Conservation (phyloP, 768 basidiomycete species). For the Suillus decipiens region DNA sequence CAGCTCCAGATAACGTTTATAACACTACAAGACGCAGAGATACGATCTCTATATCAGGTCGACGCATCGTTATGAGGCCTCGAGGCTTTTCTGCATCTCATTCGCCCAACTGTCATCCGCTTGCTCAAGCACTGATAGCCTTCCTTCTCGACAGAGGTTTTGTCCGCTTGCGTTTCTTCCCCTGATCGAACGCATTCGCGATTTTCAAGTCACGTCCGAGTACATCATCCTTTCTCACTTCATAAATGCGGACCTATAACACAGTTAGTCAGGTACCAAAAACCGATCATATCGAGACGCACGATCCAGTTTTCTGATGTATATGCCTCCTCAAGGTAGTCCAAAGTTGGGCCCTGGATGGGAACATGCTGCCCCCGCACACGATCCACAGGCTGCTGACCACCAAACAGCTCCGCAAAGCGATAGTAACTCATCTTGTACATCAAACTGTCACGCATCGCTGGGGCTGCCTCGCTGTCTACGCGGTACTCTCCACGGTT, state of each 20-base stretch:
- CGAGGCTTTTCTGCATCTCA: background rate
- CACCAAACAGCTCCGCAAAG: constrained; percentile 89
- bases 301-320: constrained; percentile 99
- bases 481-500: constrained; percentile 93
- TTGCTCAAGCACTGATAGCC: constrained; percentile 32
- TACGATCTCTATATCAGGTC: background rate
- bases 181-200: constrained; percentile 81
- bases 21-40: background rate
- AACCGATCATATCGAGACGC: constrained; percentile 29
- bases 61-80: background rate
- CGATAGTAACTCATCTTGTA: constrained; percentile 99
- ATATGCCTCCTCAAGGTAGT: constrained; percentile 96
- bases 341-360: constrained; percentile 72
- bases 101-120: background rate
- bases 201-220: constrained; percentile 88
- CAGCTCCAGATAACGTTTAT: constrained; percentile 1
- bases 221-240: constrained; percentile 92
- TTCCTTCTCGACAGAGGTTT: constrained; percentile 68
- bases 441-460: constrained; percentile 98
- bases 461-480: constrained; percentile 77
- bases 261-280: constrained; percentile 10
- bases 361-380: constrained; percentile 90
- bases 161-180: constrained; percentile 86
- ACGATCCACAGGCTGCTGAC: constrained; percentile 72
- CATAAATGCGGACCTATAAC: constrained; percentile 81